These are phyloP conservation scores for Panicum virgatum DNA, from an alignment of 202 grass and related monocot species.

Conservation along the genomic window DNA sequence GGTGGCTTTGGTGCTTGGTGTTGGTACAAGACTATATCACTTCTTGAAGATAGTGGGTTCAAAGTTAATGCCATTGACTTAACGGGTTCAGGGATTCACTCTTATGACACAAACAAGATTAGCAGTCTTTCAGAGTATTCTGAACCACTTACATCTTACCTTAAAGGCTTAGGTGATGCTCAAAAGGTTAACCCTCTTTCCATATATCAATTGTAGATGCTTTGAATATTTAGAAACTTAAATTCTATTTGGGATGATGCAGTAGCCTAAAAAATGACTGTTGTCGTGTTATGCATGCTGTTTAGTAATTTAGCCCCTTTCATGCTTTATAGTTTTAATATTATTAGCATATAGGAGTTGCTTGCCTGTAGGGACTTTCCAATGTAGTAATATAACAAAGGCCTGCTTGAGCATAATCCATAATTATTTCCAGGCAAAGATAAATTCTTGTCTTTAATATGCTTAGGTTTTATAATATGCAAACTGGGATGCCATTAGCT, in stretches of 20 bases:
- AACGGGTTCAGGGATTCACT: slow-evolving; percentile 86
- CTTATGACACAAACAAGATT: slow-evolving; percentile 78
- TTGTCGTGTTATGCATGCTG: neutral
- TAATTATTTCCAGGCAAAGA: neutral
- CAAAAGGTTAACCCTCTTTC: slow-evolving; percentile 74
- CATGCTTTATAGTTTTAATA: neutral
- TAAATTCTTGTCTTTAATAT: neutral
- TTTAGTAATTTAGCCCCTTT: neutral
- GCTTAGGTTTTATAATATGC: neutral
- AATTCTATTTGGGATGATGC: slow-evolving; percentile 20
- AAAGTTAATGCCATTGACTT: slow-evolving; percentile 93
- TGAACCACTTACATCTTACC: slow-evolving; percentile 74
- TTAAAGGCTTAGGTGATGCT: slow-evolving; percentile 57
- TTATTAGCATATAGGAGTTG: neutral
- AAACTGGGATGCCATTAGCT: neutral
- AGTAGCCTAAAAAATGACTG: neutral
- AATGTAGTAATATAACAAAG: neutral
- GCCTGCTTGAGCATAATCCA: neutral
- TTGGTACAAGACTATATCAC: slow-evolving; percentile 95
- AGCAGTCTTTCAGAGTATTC: slow-evolving; percentile 75
- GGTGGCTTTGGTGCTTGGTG: slow-evolving; percentile 99
- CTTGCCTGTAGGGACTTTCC: neutral
- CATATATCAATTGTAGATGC: slow-evolving; percentile 7
- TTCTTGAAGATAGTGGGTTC: slow-evolving; percentile 88
- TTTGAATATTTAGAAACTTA: slow-evolving; percentile 9